Evolutionary conservation across 257 asterid species (phyloP).

Genomic region (Solanum virginianum): DNA sequence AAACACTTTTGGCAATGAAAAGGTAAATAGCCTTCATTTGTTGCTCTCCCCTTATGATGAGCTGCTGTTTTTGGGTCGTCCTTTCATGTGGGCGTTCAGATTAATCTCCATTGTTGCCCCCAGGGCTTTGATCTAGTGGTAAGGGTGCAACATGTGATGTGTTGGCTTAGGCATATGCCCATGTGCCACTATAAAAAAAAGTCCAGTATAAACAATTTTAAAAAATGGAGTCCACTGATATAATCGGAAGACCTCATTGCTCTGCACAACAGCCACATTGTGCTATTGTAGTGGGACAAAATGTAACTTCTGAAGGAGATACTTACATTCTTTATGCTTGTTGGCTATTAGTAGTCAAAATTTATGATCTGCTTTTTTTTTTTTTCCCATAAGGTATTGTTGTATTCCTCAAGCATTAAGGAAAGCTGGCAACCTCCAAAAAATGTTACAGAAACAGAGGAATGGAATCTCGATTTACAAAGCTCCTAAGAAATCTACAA

Average conservation of each 20-base stretch:
- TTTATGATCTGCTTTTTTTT: neutral
- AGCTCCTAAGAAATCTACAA: no score
- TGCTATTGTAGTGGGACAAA: neutral
- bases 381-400: no score
- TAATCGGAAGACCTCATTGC: neutral
- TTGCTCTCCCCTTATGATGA: neutral
- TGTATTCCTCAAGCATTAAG: no score
- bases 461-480: no score
- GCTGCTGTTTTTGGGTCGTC: neutral
- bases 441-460: no score
- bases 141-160: neutral
- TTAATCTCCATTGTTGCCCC: neutral
- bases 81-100: neutral
- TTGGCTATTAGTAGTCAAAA: neutral
- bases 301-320: neutral
- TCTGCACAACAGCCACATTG: neutral
- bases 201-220: neutral
- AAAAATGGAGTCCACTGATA: neutral
- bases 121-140: neutral
- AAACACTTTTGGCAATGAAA: conserved; percentile 30
- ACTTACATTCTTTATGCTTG: neutral
- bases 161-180: neutral
- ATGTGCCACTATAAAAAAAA: neutral
- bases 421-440: no score
- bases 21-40: conserved; percentile 28